Base-by-base conservation (phyloP, 306 rosid genomes). In the Chamaecrista fasciculata region DNA sequence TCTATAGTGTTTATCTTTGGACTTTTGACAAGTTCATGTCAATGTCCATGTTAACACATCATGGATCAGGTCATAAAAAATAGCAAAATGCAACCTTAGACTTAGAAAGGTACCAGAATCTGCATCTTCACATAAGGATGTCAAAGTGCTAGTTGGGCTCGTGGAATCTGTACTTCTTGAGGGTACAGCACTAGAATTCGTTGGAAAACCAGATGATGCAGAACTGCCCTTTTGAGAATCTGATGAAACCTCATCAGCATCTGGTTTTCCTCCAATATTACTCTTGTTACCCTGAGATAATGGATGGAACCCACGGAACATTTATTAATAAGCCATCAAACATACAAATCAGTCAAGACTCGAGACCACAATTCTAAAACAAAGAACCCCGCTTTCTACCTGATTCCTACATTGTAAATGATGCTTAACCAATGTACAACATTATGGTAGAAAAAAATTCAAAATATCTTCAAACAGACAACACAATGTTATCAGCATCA, bases 101-200 rank as follows among this genome's bases (percentile, higher is more conserved):
- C 33, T 4, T 33, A 9, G 3, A 80, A 58, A 63, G 64, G 47
- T 76, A 91, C 97, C 97, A 42, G 88, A 83, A 80, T 91, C 97
- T 63, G 85, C 91, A 80, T 91, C 97, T 85, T 91, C 97, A 68
- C 82, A 88, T 25, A 82, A 73, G 21, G 97, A 88, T 28, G 97
- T 78, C 78, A 80, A 60, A 62, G 85, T 81, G 74, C 96, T 91
- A 71, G 84, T 86, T 70, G 96, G 90, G 76, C 96, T 91, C 78
- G 84, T 81, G 79, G 88, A 60, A 79, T 88, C 97, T 33, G 77
- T 72, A 76, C 81, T 83, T 78, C 82, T 75, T 31, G 88, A 85
- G 70, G 89, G 84, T 51, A 73, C 68, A 47, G 78, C 81, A 49
- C 70, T 80, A 50, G 74, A 76, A 85, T 73, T 83, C 73, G 76